phyloP scores from a whole-genome alignment of 352 stramenopile genomes.

The Phytophthora agathidicida region DNA sequence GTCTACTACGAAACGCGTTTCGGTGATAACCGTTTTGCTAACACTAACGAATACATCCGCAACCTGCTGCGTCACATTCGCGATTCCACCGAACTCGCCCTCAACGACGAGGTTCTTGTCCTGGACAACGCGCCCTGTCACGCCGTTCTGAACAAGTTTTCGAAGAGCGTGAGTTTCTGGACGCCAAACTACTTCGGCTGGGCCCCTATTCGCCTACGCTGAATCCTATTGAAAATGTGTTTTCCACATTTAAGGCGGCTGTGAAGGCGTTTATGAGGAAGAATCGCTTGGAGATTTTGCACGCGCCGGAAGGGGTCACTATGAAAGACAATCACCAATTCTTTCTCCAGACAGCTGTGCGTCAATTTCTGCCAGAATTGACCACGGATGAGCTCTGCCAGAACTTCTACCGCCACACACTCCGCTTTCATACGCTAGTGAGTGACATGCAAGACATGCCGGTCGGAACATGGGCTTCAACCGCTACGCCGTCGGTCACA shows the following conservation, averaged over 20 bases:
- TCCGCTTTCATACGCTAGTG: slow-evolving; percentile 6
- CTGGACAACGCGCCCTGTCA: slow-evolving; percentile 24
- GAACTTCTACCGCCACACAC: slow-evolving; percentile 5
- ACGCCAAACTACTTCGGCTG: slow-evolving; percentile 1
- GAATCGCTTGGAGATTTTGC: neutral
- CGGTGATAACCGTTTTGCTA: neutral
- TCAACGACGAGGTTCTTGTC: neutral
- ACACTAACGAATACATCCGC: slow-evolving; percentile 7
- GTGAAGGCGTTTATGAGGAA: slow-evolving; percentile 10
- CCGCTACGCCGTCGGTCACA: too few species aligned
- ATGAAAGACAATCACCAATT: slow-evolving; percentile 6
- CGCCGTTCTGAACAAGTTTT: slow-evolving; percentile 6
- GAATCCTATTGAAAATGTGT: slow-evolving; percentile 20
- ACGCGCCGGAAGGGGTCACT: neutral
- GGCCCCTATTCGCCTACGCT: slow-evolving; percentile 18
- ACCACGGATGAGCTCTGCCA: neutral
- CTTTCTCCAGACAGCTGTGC: neutral
- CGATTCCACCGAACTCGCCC: neutral
- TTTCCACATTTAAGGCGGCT: slow-evolving; percentile 9
- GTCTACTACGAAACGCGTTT: slow-evolving; percentile 16
- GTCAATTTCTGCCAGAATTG: neutral
- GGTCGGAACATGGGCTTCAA: neutral
- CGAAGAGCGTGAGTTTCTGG: slow-evolving; percentile 10
- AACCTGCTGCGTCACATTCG: neutral
- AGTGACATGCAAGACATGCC: slow-evolving; percentile 12